Evolutionary conservation across 305 asterid species (phyloP).

Genomic region (Solanum chacoense): DNA sequence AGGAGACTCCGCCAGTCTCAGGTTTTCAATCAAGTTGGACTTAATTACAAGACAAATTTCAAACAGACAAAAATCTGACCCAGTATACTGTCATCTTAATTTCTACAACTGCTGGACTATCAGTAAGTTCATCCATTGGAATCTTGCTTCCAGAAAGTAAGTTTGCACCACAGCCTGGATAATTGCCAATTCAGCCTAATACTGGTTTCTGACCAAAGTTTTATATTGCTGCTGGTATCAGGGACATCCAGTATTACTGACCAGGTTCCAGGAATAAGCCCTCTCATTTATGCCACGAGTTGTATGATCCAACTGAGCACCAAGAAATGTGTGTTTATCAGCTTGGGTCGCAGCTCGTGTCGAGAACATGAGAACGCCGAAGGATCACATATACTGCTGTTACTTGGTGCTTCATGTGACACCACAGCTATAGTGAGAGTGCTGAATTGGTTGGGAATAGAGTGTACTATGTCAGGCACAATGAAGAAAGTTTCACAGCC

Average conservation of each 20-base stretch:
- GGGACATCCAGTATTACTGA: background rate
- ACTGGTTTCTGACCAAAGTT: background rate
- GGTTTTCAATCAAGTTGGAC: background rate
- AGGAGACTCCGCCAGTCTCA: background rate
- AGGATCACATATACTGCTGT: background rate
- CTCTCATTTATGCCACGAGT: background rate
- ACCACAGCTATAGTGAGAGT: background rate
- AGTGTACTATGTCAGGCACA: background rate
- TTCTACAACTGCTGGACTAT: background rate
- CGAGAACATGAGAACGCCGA: background rate
- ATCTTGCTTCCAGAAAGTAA: background rate
- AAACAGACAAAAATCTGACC: background rate
- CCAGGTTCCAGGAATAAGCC: background rate
- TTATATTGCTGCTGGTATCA: background rate
- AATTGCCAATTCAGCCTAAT: background rate
- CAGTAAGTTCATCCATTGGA: background rate
- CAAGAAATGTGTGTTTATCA: background rate
- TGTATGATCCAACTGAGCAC: background rate
- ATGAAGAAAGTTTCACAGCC: background rate
- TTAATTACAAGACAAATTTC: background rate
- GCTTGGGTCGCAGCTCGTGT: background rate
- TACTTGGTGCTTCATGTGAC: background rate
- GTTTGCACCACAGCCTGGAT: background rate
- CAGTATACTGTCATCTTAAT: background rate
- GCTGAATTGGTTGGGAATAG: background rate